Evolutionary conservation across 2,329 filamentous ascomycete genomes (phyloP).

Genomic region (Cryphonectria carpinicola): DNA sequence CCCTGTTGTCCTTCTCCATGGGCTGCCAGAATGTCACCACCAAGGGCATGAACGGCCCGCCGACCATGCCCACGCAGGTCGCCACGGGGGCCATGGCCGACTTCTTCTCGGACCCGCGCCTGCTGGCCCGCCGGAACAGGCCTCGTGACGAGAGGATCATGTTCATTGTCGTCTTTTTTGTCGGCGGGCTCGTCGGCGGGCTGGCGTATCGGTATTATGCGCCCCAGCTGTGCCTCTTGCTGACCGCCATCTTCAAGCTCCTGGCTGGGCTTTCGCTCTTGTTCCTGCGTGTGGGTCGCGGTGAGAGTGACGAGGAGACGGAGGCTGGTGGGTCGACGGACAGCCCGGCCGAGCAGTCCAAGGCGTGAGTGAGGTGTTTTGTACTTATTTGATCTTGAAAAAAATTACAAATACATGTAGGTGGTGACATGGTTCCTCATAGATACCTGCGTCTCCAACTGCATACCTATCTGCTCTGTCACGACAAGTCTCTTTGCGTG

Average conservation of each 20-base stretch:
- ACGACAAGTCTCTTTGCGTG: not conserved
- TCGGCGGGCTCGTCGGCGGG: constrained; percentile 7
- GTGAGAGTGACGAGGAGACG: not conserved
- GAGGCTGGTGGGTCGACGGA: not conserved
- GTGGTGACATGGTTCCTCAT: not conserved
- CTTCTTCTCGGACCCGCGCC: constrained; percentile 17
- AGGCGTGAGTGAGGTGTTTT: not conserved
- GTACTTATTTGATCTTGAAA: not conserved
- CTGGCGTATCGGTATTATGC: constrained; percentile 15
- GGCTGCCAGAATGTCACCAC: constrained; percentile 21
- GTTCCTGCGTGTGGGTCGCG: not conserved
- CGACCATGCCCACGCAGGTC: constrained; percentile 21
- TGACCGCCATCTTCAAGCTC: constrained; percentile 18
- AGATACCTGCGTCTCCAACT: not conserved
- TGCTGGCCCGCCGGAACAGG: constrained; percentile 12
- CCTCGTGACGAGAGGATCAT: constrained; percentile 10
- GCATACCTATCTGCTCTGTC: not conserved
- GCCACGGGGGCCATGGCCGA: constrained; percentile 19
- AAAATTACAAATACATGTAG: not conserved
- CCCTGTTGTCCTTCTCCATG: constrained; percentile 20
- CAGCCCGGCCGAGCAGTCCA: not conserved
- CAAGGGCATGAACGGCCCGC: constrained; percentile 21
- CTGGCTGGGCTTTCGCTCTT: constrained; percentile 9
- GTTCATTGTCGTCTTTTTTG: constrained; percentile 15
- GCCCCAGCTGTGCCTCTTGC: constrained; percentile 12